Base-by-base conservation (phyloP, 2,329 filamentous ascomycete species). In the Acarospora socialis region DNA sequence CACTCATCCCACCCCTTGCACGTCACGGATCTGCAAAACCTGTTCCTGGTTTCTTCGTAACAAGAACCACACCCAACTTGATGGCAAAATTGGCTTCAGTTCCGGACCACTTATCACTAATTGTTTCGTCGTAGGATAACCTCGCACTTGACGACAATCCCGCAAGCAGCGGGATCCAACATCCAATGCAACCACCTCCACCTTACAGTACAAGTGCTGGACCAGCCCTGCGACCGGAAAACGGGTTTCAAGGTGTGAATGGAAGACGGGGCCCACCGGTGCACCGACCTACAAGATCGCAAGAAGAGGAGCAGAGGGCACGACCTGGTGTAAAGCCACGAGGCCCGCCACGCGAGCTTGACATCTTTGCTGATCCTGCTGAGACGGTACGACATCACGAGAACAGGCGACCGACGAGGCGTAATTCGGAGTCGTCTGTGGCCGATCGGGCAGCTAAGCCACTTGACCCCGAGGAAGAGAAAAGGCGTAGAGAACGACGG, bases 391-490 rank as follows among this genome's bases (percentile, higher is more conserved):
- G 57, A 22, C 38, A 60, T 33, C 51, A 53, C 19, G 56, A 60
- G 28, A 52, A 54, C 30, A 51, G 59, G 32, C 61, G 67, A 18
- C 61, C 61, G 21, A 63, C 34, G 7, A 43, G 72, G 34, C 66
- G 72, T 32, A 73, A 75, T 46, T 77, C 73, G 0, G 72, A 77
- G 42, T 73, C 71, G 0, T 77, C 73, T 1, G 55, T 73, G 30
- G 63, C 72, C 51, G 69, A 63, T 20, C 57, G 57, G 18, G 41
- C 66, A 37, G 52, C 54, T 6, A 57, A 65, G 54, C 50, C 61
- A 46, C 36, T 65, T 48, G 48, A 60, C 44, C 56, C 56, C 47
- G 60, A 62, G 27, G 65, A 59, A 22, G 64, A 69, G 32, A 49
- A 61, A 57, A 50, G 68, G 28, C 59, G 66, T 36, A 51, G 57